Percentiles rank a stretch among this genome's conserved stretches.
Conservation (phyloP, 1,139 yeast species). For the Wickerhamomyces sp. region DNA sequence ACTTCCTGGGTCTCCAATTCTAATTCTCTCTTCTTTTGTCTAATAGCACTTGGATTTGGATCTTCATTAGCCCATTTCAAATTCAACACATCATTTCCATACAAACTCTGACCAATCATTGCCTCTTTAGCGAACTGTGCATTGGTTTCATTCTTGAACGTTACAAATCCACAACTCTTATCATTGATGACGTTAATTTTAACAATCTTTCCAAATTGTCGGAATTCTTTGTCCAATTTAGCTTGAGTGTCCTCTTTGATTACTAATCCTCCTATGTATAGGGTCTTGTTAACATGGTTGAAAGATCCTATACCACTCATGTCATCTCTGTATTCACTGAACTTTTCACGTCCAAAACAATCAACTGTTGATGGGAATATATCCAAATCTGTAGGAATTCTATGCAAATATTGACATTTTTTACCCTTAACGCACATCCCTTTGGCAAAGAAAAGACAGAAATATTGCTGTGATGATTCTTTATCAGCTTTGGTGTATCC, state of each 20-base stretch:
- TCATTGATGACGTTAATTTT: constrained; percentile 55
- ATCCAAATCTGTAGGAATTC: constrained; percentile 57
- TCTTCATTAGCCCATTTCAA: constrained; percentile 91
- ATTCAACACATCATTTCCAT: constrained; percentile 48
- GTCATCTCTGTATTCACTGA: constrained; percentile 79
- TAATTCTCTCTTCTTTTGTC: constrained; percentile 36
- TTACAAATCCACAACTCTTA: constrained; percentile 76
- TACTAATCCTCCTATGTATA: constrained; percentile 68
- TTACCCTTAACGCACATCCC: constrained; percentile 82
- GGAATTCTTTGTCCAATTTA: constrained; percentile 47
- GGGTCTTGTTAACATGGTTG: constrained; percentile 58
- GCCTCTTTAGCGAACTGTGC: constrained; percentile 97
- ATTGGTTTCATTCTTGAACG: constrained; percentile 58
- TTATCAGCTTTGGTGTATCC: constrained; percentile 73
- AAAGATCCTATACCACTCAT: constrained; percentile 96
- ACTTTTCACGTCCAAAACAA: constrained; percentile 91
- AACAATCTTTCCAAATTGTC: constrained; percentile 76
- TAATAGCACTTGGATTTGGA: constrained; percentile 69
- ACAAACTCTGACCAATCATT: constrained; percentile 74
- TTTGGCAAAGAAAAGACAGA: constrained; percentile 83
- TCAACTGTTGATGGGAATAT: constrained; percentile 60
- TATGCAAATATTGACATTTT: constrained; percentile 71
- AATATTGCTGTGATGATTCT: constrained; percentile 27
- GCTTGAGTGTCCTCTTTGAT: constrained; percentile 37
- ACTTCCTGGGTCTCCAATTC: constrained; percentile 19